Percentiles rank a stretch among this genome's conserved stretches.
These are phyloP conservation scores for Mortierella sp. DNA, from an alignment of 371 early-diverging fungal genomes.

Conservation along the genomic window DNA sequence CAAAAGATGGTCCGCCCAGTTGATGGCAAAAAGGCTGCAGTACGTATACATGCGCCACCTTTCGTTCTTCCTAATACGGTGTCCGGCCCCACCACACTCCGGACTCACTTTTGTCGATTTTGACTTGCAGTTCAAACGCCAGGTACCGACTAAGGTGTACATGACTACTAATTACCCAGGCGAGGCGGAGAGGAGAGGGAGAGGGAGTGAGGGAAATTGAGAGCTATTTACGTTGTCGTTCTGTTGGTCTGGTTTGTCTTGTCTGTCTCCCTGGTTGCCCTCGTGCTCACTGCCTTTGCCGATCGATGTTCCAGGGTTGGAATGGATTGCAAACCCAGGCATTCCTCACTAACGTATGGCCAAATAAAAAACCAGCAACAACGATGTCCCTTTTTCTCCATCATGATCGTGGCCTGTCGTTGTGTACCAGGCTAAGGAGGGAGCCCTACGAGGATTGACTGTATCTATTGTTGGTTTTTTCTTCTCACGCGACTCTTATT, in stretches of 20 bases:
- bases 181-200: not conserved
- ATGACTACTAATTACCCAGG: not conserved
- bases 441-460: no score
- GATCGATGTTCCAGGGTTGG: not conserved
- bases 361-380: not conserved
- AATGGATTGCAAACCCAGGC: not conserved
- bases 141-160: not conserved
- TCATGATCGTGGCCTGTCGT: no score
- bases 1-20: not conserved
- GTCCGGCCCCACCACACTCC: not conserved
- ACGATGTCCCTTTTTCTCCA: not conserved
- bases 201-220: no score
- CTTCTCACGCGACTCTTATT: no score
- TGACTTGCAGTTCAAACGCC: not conserved
- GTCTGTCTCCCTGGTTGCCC: no score
- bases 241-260: no score
- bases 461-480: no score
- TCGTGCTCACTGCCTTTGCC: not conserved
- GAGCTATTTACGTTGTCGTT: no score
- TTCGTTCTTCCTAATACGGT: not conserved
- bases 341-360: not conserved
- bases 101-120: not conserved
- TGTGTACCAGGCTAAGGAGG: no score
- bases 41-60: no score
- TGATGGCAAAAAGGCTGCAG: not conserved